Evolutionary conservation across 352 stramenopile genomes (phyloP), one percentile per base, ranked within the genome.

Genomic region (Globisporangium cederbergense): DNA sequence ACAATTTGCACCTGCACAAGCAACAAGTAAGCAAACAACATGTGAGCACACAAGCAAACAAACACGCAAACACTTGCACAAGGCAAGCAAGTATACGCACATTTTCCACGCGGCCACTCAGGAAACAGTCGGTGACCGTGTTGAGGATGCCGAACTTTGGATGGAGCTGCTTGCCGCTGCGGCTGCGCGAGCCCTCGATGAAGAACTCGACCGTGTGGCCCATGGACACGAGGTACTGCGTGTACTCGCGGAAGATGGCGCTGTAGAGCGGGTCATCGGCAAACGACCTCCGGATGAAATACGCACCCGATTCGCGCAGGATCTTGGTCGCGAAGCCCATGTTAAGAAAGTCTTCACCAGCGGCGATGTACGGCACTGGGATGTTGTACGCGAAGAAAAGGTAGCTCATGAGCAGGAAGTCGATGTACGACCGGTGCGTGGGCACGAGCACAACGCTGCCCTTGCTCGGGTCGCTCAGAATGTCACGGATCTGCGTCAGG

Each of bases 381-480:
- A 95, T 88, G 56, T 95, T 95, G 72, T 93, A 95, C 25, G 85
- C 86, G 65, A 95, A 95, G 70, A 91, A 95, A 16, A 95, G 68
- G 66, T 93, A 95, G 66, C 83, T 92, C 74, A 95, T 83, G 55
- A 93, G 79, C 58, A 95, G 62, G 40, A 95, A 95, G 61, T 95
- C 86, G 11, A 93, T 76, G 59, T 95, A 95, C 42, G 83, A 93
- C 34, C 86, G 86, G 55, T 95, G 86, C 16, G 86, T 94, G 46
- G 87, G 87, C n/a, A 95, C 81, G 53, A 96, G 73, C 45, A 96
- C 83, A 45, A 95, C 73, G 60, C 77, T 91, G 18, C 77, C 78
- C 42, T 83, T 63, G 22, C 71, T 64, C 2, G 68, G 69, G 30
- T 55, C 38, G 34, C 62, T 36, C 57, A 91, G 68, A 8, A 94